A percentile compares a stretch with the other conserved stretches of the same genome.
These are phyloP conservation scores for Fraxinus sp. DNA, from an alignment of 305 asterid species.

Conservation along the genomic window DNA sequence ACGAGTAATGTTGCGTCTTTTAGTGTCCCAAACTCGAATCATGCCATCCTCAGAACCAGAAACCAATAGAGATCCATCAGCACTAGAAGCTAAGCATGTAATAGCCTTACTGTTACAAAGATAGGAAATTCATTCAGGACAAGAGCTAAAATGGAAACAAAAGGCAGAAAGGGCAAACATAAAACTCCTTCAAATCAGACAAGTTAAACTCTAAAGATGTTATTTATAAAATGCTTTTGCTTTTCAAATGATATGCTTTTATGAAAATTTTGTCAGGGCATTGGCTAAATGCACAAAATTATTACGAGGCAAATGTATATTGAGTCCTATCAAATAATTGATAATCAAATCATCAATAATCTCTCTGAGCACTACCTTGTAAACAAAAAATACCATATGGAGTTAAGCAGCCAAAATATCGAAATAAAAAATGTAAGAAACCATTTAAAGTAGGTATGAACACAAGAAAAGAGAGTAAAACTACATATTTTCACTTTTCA, in stretches of 20 bases:
- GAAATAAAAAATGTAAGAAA: constrained; percentile 11
- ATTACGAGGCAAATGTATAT: neutral
- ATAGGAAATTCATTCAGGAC: constrained; percentile 21
- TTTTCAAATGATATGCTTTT: neutral
- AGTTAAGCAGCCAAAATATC: neutral
- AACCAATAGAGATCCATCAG: constrained; percentile 61
- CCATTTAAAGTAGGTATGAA: neutral
- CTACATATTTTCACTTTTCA: neutral
- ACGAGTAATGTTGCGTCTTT: constrained; percentile 56
- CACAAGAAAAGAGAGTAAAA: constrained; percentile 2
- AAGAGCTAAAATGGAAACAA: constrained; percentile 10
- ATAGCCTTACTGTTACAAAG: constrained; percentile 71
- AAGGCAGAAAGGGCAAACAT: constrained; percentile 6
- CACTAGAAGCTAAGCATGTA: constrained; percentile 74
- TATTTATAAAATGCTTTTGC: neutral
- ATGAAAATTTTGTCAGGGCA: neutral
- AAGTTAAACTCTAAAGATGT: constrained; percentile 3
- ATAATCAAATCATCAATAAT: neutral
- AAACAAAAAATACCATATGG: constrained; percentile 1
- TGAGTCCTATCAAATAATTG: neutral
- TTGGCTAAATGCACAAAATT: neutral
- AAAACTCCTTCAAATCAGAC: constrained; percentile 1
- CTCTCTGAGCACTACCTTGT: neutral
- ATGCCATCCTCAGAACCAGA: constrained; percentile 93
- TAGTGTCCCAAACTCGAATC: constrained; percentile 84